Evolutionary conservation across 2,329 filamentous ascomycete genomes (phyloP).

Genomic region (Davidsoniella virescens): DNA sequence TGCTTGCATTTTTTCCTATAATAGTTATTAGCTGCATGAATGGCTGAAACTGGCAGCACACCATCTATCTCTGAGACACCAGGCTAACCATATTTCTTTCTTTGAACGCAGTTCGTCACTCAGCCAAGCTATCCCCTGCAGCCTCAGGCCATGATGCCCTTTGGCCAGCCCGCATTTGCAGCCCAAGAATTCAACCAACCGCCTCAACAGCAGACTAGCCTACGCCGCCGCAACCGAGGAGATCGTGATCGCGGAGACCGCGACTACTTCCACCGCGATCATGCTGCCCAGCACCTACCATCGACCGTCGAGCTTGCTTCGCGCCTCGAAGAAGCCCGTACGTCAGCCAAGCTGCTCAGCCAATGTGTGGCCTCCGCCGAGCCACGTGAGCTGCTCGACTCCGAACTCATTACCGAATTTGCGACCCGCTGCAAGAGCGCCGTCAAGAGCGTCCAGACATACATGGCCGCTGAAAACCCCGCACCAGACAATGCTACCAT

Average conservation of each 20-base stretch:
- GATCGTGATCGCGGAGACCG: conserved; percentile 18
- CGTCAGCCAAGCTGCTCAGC: conserved; percentile 78
- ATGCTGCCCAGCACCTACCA: conserved; percentile 38
- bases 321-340: conserved; percentile 77
- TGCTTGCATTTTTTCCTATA: too few relatives aligned
- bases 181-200: too few relatives aligned
- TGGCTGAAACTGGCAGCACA: too few relatives aligned
- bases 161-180: too few relatives aligned
- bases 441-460: conserved; percentile 65
- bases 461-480: conserved; percentile 67
- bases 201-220: not conserved
- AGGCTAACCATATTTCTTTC: too few relatives aligned
- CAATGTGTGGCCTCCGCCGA: conserved; percentile 83
- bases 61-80: too few relatives aligned
- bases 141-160: not conserved
- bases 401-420: conserved; percentile 90
- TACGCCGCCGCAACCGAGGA: too few relatives aligned
- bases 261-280: conserved; percentile 41
- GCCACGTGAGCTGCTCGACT: conserved; percentile 54
- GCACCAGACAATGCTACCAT: conserved; percentile 85
- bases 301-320: conserved; percentile 60
- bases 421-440: conserved; percentile 70
- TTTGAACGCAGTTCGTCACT: not conserved
- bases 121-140: not conserved
- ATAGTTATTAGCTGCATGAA: too few relatives aligned